These are phyloP conservation scores for Paraleonurus japonicus DNA, from an alignment of 257 asterid species.

Conservation along the genomic window DNA sequence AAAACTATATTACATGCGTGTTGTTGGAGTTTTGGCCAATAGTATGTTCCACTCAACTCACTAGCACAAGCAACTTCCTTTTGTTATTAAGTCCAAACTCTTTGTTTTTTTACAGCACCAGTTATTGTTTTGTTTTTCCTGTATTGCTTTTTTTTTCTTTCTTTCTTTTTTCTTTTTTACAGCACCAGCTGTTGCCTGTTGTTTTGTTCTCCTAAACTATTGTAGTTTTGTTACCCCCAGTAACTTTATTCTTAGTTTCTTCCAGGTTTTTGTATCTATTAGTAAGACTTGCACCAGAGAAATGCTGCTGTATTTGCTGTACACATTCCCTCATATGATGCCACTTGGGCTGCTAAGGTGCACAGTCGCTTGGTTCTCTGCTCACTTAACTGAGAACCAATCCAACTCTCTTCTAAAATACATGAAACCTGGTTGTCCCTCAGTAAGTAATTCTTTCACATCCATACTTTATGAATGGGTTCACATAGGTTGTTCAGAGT, in stretches of 20 bases:
- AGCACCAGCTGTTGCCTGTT: no score
- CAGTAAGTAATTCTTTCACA: slow-evolving; percentile 44
- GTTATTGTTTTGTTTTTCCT: no score
- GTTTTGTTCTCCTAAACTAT: background rate
- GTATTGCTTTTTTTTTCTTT: no score
- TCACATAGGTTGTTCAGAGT: slow-evolving; percentile 61
- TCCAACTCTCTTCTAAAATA: slow-evolving; percentile 46
- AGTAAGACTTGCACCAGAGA: slow-evolving; percentile 50
- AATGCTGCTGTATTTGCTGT: slow-evolving; percentile 64
- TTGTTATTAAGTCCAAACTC: background rate
- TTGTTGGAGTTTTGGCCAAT: background rate
- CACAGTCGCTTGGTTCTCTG: slow-evolving; percentile 65
- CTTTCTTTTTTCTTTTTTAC: no score
- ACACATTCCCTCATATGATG: slow-evolving; percentile 63
- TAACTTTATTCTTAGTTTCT: slow-evolving; percentile 42
- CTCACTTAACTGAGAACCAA: slow-evolving; percentile 60
- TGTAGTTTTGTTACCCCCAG: slow-evolving; percentile 35
- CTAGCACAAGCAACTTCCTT: no score
- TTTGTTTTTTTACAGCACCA: no score
- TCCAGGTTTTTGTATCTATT: slow-evolving; percentile 66
- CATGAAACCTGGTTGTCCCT: slow-evolving; percentile 44
- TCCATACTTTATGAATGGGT: slow-evolving; percentile 59
- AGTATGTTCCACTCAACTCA: slow-evolving; percentile 1
- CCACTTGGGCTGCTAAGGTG: slow-evolving; percentile 83
- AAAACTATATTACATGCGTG: background rate